phyloP scores from a whole-genome alignment of 352 stramenopile genomes.

The Elongisporangium prolatum region DNA sequence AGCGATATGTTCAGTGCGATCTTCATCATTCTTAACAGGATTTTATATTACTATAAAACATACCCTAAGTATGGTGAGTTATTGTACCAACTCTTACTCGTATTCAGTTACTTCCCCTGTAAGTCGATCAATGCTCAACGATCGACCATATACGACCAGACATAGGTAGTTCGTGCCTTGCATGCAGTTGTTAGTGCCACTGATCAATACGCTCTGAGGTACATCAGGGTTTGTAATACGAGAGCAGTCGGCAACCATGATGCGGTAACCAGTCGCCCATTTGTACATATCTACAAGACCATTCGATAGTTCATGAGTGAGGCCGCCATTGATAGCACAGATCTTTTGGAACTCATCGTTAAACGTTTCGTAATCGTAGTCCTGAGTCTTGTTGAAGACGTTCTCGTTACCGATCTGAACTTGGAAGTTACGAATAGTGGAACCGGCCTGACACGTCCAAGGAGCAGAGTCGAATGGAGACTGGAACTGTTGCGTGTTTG shows the following conservation, averaged over 20 bases:
- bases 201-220: no score
- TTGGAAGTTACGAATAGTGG: conserved; percentile 9
- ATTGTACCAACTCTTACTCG: no score
- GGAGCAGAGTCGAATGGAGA: conserved; percentile 13
- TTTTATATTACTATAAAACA: no score
- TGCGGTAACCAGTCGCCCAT: conserved; percentile 6
- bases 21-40: no score
- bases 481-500: no score
- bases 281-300: conserved; percentile 12
- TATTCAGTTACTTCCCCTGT: conserved; percentile 7
- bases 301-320: conserved; percentile 10
- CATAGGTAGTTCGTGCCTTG: conserved; percentile 8
- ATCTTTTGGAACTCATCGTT: conserved; percentile 12
- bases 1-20: no score
- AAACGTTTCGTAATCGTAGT: no score
- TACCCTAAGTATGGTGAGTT: no score
- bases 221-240: conserved; percentile 7
- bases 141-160: no score
- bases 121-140: conserved; percentile 9
- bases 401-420: conserved; percentile 13
- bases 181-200: conserved; percentile 3
- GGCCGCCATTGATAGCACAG: conserved; percentile 10
- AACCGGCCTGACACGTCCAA: conserved; percentile 10
- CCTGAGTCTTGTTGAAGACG: conserved; percentile 10
- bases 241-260: conserved; percentile 4